phyloP scores from a whole-genome alignment of 768 basidiomycete genomes.

The Boletus reticuloceps region DNA sequence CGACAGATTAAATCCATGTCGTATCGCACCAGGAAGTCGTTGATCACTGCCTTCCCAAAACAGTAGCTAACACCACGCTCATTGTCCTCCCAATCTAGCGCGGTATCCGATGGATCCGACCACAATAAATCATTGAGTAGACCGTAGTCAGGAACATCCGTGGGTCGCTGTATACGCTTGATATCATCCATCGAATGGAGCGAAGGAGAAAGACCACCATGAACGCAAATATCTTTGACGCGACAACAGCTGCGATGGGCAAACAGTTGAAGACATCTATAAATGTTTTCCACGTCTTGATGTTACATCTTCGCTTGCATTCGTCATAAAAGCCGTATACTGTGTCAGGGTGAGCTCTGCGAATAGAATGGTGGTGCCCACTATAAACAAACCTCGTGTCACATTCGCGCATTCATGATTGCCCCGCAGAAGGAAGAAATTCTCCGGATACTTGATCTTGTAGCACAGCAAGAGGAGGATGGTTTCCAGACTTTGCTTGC shows the following conservation, averaged over 20 bases:
- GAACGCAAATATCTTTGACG: constrained; percentile 99
- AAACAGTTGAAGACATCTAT: constrained; percentile 99
- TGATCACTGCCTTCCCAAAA: constrained; percentile 96
- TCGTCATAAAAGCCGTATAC: constrained; percentile 99
- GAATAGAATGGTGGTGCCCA: constrained; percentile 12
- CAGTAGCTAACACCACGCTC: constrained; percentile 99
- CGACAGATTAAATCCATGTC: constrained; percentile 99
- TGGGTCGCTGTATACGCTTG: constrained; percentile 94
- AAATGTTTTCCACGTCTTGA: constrained; percentile 99
- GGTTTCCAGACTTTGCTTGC: constrained; percentile 97
- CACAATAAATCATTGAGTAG: constrained; percentile 95
- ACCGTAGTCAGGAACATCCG: constrained; percentile 98
- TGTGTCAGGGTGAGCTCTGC: constrained; percentile 33
- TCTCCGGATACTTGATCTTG: constrained; percentile 99
- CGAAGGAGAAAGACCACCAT: constrained; percentile 91
- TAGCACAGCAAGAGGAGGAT: constrained; percentile 96
- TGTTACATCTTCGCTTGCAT: constrained; percentile 98
- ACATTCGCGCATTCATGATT: constrained; percentile 99
- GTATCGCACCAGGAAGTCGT: constrained; percentile 90
- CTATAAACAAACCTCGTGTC: constrained; percentile 73
- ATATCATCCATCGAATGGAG: constrained; percentile 98
- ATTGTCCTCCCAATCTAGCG: constrained; percentile 99
- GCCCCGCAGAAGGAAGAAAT: constrained; percentile 96
- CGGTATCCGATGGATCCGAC: constrained; percentile 98
- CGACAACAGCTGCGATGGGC: constrained; percentile 97